phyloP scores from a whole-genome alignment of 306 rosid genomes.

The Inga oerstediana region DNA sequence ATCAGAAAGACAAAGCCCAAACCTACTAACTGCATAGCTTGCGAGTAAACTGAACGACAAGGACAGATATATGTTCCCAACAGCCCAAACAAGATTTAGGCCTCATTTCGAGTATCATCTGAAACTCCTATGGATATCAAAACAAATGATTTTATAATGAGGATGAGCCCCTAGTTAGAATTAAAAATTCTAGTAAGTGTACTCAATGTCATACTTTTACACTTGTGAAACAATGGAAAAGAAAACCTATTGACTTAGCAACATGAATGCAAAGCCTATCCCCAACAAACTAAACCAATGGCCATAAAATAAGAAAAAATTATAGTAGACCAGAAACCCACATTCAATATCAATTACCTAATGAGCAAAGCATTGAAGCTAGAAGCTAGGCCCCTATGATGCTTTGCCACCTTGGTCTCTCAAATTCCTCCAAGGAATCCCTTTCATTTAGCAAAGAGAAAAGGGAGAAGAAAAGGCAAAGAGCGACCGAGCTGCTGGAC shows the following conservation, averaged over 20 bases:
- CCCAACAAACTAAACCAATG: not conserved
- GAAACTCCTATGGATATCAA: not conserved
- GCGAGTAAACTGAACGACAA: not conserved
- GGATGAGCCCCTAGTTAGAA: not conserved
- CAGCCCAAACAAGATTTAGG: not conserved
- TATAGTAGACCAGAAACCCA: not conserved
- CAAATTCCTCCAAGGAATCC: not conserved
- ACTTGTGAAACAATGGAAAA: not conserved
- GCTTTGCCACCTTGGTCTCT: not conserved
- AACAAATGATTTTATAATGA: not conserved
- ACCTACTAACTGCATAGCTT: not conserved
- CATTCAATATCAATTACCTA: not conserved
- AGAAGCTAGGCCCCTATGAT: not conserved
- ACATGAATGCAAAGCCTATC: not conserved
- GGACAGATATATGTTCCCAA: not conserved
- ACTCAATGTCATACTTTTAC: not conserved
- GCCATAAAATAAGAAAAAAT: not conserved
- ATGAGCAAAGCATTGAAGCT: not conserved
- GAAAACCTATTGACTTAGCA: not conserved
- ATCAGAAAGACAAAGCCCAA: not conserved
- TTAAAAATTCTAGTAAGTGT: not conserved
- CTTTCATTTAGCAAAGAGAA: not conserved
- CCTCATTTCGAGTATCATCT: not conserved
- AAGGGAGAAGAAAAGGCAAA: not conserved
- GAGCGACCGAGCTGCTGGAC: not conserved